phyloP scores from a whole-genome alignment of 441 rosid genomes.

The Cnidoscolus chayamansa region DNA sequence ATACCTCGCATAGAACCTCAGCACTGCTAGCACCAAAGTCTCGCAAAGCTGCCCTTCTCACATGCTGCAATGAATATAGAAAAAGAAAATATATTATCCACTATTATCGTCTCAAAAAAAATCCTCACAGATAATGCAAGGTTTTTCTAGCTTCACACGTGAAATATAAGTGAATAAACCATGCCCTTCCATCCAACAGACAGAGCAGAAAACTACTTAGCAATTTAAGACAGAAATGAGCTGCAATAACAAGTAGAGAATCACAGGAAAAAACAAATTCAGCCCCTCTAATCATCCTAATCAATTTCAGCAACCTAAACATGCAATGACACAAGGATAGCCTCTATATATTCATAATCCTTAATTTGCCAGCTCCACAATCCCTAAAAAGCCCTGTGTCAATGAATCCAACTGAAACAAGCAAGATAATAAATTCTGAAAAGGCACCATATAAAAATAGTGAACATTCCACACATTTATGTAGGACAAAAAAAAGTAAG shows the following conservation, averaged over 20 bases:
- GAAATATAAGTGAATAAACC: not conserved
- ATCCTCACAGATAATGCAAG: not conserved
- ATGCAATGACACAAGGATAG: not conserved
- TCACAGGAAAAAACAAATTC: not conserved
- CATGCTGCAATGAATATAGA: conserved; percentile 45
- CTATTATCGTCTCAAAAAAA: conserved; percentile 13
- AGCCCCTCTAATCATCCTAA: not conserved
- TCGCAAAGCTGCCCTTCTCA: conserved; percentile 65
- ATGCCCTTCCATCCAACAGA: not conserved
- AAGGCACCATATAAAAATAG: not conserved
- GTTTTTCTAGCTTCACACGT: not conserved
- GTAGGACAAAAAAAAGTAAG: no score
- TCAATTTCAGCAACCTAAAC: not conserved
- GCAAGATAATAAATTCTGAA: not conserved
- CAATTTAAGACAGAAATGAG: not conserved
- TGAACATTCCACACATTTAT: not conserved
- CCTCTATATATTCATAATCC: not conserved
- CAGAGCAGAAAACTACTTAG: not conserved
- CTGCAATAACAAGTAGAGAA: not conserved
- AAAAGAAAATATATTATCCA: not conserved
- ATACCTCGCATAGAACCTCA: conserved; percentile 88
- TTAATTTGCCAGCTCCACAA: not conserved
- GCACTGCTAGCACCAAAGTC: conserved; percentile 78
- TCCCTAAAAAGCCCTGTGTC: not conserved
- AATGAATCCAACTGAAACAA: not conserved